These are phyloP conservation scores for Yarrowia galli DNA, from an alignment of 1,139 yeast species.

Conservation along the genomic window DNA sequence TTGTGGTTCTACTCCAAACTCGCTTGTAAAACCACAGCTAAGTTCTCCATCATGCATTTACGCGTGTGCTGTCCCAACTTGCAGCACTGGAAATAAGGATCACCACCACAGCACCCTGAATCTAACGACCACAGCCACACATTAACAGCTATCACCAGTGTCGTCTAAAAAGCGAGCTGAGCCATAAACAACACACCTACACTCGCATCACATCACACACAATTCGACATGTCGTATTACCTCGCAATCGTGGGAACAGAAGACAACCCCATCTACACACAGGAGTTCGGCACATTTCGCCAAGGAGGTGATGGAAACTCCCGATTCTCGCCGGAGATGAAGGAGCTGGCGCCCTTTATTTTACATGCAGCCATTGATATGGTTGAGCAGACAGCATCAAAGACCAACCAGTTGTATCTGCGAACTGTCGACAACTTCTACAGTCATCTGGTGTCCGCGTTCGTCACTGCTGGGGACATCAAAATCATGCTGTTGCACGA, in stretches of 20 bases:
- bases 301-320: conserved; percentile 68
- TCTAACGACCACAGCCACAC: not conserved
- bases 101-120: conserved; percentile 7
- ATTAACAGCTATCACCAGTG: not conserved
- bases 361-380: conserved; percentile 88
- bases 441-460: conserved; percentile 80
- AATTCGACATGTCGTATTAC: conserved; percentile 57
- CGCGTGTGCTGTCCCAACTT: conserved; percentile 34
- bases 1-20: not conserved
- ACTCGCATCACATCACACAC: not conserved
- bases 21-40: not conserved
- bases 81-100: conserved; percentile 12
- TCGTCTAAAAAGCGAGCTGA: not conserved
- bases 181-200: not conserved
- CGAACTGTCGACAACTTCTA: conserved; percentile 87
- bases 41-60: not conserved
- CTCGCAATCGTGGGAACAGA: conserved; percentile 87
- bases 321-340: conserved; percentile 71
- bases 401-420: conserved; percentile 65
- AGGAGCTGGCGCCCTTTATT: conserved; percentile 85
- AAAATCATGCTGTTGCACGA: conserved; percentile 84
- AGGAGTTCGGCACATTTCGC: conserved; percentile 81
- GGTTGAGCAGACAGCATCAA: conserved; percentile 90
- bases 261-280: conserved; percentile 86
- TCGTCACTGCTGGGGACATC: conserved; percentile 82